These are phyloP conservation scores for Entomortierella parvispora DNA, from an alignment of 192 early-diverging fungal species.

Conservation along the genomic window DNA sequence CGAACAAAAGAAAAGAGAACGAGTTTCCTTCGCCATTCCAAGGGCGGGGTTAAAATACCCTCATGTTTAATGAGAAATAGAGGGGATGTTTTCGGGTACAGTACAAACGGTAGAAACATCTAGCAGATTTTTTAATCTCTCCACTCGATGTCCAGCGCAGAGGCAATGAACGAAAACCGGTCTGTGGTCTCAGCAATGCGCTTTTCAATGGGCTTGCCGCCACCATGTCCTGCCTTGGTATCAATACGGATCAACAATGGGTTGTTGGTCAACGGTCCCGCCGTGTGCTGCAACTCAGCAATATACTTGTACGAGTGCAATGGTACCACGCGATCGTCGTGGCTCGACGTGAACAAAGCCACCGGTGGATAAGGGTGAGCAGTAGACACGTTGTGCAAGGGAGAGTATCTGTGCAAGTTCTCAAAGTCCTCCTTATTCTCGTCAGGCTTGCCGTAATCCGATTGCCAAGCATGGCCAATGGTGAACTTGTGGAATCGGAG, in stretches of 20 bases:
- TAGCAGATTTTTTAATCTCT: slow-evolving; percentile 49
- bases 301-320: slow-evolving; percentile 76
- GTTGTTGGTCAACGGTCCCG: slow-evolving; percentile 56
- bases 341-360: slow-evolving; percentile 70
- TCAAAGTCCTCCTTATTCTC: slow-evolving; percentile 72
- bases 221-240: slow-evolving; percentile 77
- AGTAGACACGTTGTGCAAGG: slow-evolving; percentile 71
- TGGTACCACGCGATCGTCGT: slow-evolving; percentile 74
- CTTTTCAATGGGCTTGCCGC: slow-evolving; percentile 72
- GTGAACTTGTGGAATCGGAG: slow-evolving; percentile 84
- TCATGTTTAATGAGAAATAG: too few species aligned
- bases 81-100: too few species aligned
- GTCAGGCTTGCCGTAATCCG: slow-evolving; percentile 76
- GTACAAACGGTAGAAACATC: too few species aligned
- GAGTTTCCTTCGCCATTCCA: too few species aligned
- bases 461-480: slow-evolving; percentile 75
- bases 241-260: slow-evolving; percentile 71
- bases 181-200: slow-evolving; percentile 72
- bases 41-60: too few species aligned
- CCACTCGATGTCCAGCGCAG: slow-evolving; percentile 62
- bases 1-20: too few species aligned
- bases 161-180: slow-evolving; percentile 69
- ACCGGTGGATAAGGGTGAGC: slow-evolving; percentile 66
- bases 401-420: slow-evolving; percentile 69
- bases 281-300: slow-evolving; percentile 68